phyloP scores from a whole-genome alignment of 2,329 filamentous ascomycete genomes.

The Parafenestella ontariensis region DNA sequence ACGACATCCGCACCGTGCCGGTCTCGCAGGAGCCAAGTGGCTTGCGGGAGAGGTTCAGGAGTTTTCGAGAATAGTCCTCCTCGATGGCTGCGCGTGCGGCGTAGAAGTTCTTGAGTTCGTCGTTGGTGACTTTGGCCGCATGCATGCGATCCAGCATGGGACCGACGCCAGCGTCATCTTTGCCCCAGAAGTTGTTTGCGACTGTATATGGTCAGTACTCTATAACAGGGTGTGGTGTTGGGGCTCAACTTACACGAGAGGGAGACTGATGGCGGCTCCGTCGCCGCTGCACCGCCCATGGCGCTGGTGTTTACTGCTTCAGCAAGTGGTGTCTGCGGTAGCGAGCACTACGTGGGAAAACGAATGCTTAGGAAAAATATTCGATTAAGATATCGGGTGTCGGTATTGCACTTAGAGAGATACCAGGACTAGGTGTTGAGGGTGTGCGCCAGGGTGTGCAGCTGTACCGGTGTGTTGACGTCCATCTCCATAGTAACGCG shows the following conservation, averaged over 20 bases:
- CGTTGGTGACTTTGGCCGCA: conserved; percentile 84
- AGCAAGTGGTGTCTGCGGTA: conserved; percentile 24
- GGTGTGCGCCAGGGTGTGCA: conserved; percentile 25
- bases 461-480: conserved; percentile 29
- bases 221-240: not conserved
- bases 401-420: conserved; percentile 21
- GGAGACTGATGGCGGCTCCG: conserved; percentile 69
- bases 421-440: conserved; percentile 35
- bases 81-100: conserved; percentile 89
- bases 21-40: conserved; percentile 86
- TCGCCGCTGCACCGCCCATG: conserved; percentile 66
- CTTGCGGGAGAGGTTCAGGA: conserved; percentile 85
- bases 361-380: conserved; percentile 23
- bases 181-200: conserved; percentile 99
- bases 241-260: conserved; percentile 66
- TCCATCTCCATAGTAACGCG: conserved; percentile 33
- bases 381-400: conserved; percentile 23
- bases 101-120: conserved; percentile 94
- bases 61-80: conserved; percentile 92
- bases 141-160: conserved; percentile 95
- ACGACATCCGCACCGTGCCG: conserved; percentile 80
- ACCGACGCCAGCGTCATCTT: conserved; percentile 93
- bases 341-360: conserved; percentile 15
- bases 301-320: conserved; percentile 41
- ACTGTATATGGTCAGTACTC: conserved; percentile 63